These are phyloP conservation scores for Neurospora tetraspora DNA, from an alignment of 495 filamentous ascomycete genomes.

Conservation along the genomic window DNA sequence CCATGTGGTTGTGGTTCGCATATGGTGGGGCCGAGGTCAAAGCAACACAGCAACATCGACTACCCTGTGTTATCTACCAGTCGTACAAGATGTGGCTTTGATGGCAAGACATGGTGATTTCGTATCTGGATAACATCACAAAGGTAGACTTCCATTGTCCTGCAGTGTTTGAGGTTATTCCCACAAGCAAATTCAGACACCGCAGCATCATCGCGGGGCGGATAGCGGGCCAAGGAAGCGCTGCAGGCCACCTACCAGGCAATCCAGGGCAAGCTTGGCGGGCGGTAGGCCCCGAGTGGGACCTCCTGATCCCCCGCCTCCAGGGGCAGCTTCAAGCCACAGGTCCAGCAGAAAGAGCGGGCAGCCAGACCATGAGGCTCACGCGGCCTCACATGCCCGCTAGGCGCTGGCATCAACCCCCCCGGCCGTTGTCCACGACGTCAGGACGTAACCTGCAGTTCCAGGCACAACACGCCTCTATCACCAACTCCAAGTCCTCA, in stretches of 20 bases:
- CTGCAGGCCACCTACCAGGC: neutral
- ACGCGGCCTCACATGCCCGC: neutral
- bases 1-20: neutral
- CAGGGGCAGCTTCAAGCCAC: neutral
- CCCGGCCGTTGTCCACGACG: constrained; percentile 6
- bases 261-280: neutral
- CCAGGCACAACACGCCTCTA: neutral
- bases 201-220: neutral
- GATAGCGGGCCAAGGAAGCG: neutral
- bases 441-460: constrained; percentile 8
- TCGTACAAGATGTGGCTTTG: neutral
- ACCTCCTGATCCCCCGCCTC: neutral
- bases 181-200: neutral
- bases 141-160: neutral
- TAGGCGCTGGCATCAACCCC: neutral
- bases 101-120: neutral
- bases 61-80: no score
- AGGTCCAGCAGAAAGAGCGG: neutral
- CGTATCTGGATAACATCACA: neutral
- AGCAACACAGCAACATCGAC: neutral
- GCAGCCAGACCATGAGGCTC: neutral
- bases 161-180: neutral
- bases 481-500: neutral
- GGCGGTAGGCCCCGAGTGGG: neutral
- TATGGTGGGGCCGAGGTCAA: constrained; percentile 1